Evolutionary conservation across 257 asterid genomes (phyloP), one percentile per base, ranked within the genome.

Genomic region (Gentiana dahurica): DNA sequence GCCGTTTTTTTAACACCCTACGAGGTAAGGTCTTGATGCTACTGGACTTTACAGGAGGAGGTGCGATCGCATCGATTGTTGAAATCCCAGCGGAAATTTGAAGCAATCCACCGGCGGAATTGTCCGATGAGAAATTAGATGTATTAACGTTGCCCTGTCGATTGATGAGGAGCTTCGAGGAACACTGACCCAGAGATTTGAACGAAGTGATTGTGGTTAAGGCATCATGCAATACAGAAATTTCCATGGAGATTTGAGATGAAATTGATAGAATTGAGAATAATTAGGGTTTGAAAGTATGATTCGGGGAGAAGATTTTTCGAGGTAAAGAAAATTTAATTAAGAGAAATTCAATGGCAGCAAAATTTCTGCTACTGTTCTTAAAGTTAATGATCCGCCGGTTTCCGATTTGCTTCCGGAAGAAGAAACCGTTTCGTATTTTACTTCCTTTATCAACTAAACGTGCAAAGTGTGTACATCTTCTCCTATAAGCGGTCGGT

Each of bases 141-240:
- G 33, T 38, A 55, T 57, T 43, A 35, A 49, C 37, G 36, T 47
- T 13, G 3, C 54, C 55, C 3, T 69, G 66, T 57, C 76, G 82
- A 70, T 68, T 75, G 63, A 79, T 71, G 53, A 63, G 55, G 70
- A 61, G 61, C 37, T 80, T 86, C 5, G 91, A 79, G 39, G 67
- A 36, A 39, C 61, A 60, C 1, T 45, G 44, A 38, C 71, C 67
- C 8, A 78, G 32, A 1, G 77, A 77, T 65, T 84, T 94, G 5
- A 81, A 58, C 0, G 92, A 69, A 0, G 82, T 76, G 53, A 80
- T 64, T 24, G 79, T 63, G 33, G 86, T 67, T 6, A 89, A 55
- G 1, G 88, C 53, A 38, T 90, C 91, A 63, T 93, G 75, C 2
- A 86, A 58, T 41, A 82, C 55, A 37, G 79, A 44, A 58, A 82